phyloP scores from a whole-genome alignment of 345 rosid genomes.

The Salix viminalis region DNA sequence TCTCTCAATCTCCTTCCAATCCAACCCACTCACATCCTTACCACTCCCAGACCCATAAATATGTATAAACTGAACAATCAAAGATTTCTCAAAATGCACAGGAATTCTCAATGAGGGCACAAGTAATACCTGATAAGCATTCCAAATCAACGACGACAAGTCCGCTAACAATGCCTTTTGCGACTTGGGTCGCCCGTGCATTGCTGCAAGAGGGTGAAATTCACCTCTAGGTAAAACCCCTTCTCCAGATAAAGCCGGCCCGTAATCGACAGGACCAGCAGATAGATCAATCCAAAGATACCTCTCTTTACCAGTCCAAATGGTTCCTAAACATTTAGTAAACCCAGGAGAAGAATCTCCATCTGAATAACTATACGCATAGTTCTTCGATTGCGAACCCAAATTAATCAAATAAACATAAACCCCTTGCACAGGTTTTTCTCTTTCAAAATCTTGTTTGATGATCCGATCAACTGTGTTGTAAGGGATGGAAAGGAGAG shows the following conservation, averaged over 20 bases:
- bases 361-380: slow-evolving; percentile 66
- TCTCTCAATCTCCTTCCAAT: slow-evolving; percentile 62
- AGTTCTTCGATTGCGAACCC: slow-evolving; percentile 50
- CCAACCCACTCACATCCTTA: slow-evolving; percentile 58
- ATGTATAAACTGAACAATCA: slow-evolving; percentile 80
- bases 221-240: slow-evolving; percentile 89
- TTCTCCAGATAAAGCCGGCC: slow-evolving; percentile 91
- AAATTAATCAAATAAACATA: slow-evolving; percentile 67
- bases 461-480: slow-evolving; percentile 49
- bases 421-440: slow-evolving; percentile 61
- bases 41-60: slow-evolving; percentile 50
- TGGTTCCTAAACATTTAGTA: slow-evolving; percentile 75
- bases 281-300: slow-evolving; percentile 86
- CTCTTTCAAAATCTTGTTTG: slow-evolving; percentile 56
- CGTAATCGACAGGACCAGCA: slow-evolving; percentile 95
- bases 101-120: slow-evolving; percentile 92
- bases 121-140: slow-evolving; percentile 87
- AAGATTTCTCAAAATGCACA: slow-evolving; percentile 68
- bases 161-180: slow-evolving; percentile 74
- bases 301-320: slow-evolving; percentile 89
- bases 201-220: slow-evolving; percentile 80
- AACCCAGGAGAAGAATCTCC: slow-evolving; percentile 79
- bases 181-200: slow-evolving; percentile 85
- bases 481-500: slow-evolving; percentile 57
- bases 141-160: slow-evolving; percentile 72